Evolutionary conservation across 1,139 yeast species (phyloP).

Genomic region (Protomyces arabidopsidicola): DNA sequence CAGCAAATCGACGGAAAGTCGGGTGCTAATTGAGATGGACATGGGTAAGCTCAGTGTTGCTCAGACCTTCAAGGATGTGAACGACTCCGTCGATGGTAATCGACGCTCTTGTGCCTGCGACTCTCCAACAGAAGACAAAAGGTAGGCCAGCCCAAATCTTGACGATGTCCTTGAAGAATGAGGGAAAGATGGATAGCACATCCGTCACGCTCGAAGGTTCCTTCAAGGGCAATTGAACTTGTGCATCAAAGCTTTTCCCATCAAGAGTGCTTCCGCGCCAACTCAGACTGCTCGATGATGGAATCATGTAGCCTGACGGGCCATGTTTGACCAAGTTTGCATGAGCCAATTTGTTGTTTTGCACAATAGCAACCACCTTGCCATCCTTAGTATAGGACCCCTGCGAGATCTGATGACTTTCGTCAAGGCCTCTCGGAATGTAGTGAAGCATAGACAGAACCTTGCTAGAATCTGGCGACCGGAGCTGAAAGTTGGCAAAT

Average conservation of each 20-base stretch:
- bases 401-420: neutral
- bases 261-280: constrained; percentile 10
- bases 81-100: constrained; percentile 7
- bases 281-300: neutral
- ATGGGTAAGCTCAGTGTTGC: constrained; percentile 10
- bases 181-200: constrained; percentile 23
- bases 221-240: neutral
- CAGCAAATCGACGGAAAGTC: neutral
- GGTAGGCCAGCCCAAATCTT: constrained; percentile 24
- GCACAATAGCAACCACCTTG: constrained; percentile 12
- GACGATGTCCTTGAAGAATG: constrained; percentile 24
- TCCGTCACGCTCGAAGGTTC: constrained; percentile 19
- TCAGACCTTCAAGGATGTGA: constrained; percentile 1
- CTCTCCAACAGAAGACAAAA: constrained; percentile 24
- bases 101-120: neutral
- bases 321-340: neutral
- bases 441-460: constrained; percentile 13
- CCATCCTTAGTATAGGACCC: constrained; percentile 10
- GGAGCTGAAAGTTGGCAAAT: constrained; percentile 13
- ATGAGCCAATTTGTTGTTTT: neutral
- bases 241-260: neutral
- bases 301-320: constrained; percentile 14
- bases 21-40: constrained; percentile 1
- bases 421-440: constrained; percentile 10
- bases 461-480: constrained; percentile 1